A percentile compares a stretch with the other conserved stretches of the same genome.
Conservation (phyloP, 106 monocot genomes). For the Apostasia shenzhenica region DNA sequence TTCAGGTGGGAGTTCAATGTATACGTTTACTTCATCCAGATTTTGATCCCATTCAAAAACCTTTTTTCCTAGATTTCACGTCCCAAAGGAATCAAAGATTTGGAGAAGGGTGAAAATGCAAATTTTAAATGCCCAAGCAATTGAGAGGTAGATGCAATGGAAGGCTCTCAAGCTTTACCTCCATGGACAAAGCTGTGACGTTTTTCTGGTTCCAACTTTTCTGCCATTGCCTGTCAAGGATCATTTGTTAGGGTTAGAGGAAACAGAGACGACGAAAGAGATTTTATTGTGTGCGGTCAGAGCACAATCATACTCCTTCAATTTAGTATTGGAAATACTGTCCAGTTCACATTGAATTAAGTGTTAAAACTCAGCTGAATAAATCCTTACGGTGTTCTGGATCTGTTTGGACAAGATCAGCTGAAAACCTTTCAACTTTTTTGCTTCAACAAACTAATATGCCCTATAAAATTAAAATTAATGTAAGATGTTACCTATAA, state of each 20-base stretch:
- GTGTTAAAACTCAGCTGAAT: too few species aligned
- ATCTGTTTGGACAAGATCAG: too few species aligned
- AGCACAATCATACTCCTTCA: too few species aligned
- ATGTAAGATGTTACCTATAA: too few species aligned
- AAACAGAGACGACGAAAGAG: too few species aligned
- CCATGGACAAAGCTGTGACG: constrained; percentile 33
- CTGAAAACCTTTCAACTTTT: too few species aligned
- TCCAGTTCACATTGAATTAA: too few species aligned
- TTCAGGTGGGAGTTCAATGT: constrained; percentile 54
- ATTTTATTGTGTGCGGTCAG: too few species aligned
- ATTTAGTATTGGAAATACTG: too few species aligned
- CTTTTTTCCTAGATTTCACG: constrained; percentile 44
- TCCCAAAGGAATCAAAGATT: background rate
- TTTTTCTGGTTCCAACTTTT: constrained; percentile 54
- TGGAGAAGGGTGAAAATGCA: background rate
- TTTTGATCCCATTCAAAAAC: constrained; percentile 86
- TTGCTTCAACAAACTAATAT: too few species aligned
- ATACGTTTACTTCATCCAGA: constrained; percentile 66
- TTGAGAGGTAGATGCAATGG: background rate
- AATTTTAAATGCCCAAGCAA: background rate
- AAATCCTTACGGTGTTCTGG: too few species aligned
- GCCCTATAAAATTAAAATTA: too few species aligned
- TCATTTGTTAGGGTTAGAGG: background rate
- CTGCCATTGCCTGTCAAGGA: constrained; percentile 28
- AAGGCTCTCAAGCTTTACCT: constrained; percentile 8